Percentiles rank a stretch among this genome's conserved stretches.
These are phyloP conservation scores for Wickerhamiella parazyma DNA, from an alignment of 805 yeast species.

Conservation along the genomic window DNA sequence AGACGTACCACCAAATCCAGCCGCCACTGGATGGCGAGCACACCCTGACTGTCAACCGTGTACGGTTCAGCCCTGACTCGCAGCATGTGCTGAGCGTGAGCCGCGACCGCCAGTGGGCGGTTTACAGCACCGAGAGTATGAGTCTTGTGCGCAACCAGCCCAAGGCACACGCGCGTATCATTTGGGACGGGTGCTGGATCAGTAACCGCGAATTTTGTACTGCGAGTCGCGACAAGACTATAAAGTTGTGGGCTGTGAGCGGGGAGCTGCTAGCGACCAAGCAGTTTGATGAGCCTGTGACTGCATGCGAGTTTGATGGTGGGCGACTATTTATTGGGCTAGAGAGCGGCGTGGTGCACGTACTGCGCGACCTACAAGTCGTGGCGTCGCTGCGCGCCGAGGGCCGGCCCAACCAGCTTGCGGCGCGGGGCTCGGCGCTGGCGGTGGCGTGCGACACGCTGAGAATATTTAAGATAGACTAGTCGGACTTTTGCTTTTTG, in stretches of 20 bases:
- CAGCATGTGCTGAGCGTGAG: conserved; percentile 59
- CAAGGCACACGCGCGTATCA: conserved; percentile 80
- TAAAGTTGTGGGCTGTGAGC: conserved; percentile 32
- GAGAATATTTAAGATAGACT: neutral
- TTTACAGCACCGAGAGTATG: conserved; percentile 42
- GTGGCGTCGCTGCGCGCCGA: conserved; percentile 5
- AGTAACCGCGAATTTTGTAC: conserved; percentile 44
- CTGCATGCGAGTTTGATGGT: conserved; percentile 16
- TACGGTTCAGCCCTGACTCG: conserved; percentile 61
- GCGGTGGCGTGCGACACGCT: conserved; percentile 13
- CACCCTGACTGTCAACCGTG: conserved; percentile 69
- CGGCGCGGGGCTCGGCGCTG: neutral
- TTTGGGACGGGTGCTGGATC: conserved; percentile 92
- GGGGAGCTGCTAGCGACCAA: conserved; percentile 15
- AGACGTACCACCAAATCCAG: conserved; percentile 44
- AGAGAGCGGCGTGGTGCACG: conserved; percentile 15
- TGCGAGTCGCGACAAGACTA: conserved; percentile 70
- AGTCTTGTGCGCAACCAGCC: conserved; percentile 27
- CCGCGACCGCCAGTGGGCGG: conserved; percentile 73
- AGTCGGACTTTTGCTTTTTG: conserved; percentile 7
- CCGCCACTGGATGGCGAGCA: conserved; percentile 41
- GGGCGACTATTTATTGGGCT: conserved; percentile 13
- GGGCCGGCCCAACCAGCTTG: conserved; percentile 16
- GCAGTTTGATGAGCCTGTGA: conserved; percentile 13
- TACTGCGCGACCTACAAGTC: conserved; percentile 6